Evolutionary conservation across 352 stramenopile genomes (phyloP).

Genomic region (Pythium rhizo-oryzae): DNA sequence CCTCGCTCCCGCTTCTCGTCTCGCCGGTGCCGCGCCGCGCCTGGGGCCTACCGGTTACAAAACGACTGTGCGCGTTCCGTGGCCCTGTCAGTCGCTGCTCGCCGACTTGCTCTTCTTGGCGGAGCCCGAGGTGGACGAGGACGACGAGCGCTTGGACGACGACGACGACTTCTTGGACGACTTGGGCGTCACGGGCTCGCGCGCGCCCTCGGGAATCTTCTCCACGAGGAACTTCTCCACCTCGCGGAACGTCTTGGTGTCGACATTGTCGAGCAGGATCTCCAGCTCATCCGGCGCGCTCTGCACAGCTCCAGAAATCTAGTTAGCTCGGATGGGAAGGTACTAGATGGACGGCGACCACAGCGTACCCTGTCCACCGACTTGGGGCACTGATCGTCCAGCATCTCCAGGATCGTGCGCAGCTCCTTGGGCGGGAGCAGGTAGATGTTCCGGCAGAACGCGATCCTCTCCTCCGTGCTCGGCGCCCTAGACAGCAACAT

Average conservation of each 20-base stretch:
- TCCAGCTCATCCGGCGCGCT: slow-evolving; percentile 87
- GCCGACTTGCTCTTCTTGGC: background rate
- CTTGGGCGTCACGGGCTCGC: slow-evolving; percentile 68
- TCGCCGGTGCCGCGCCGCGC: too few relatives aligned
- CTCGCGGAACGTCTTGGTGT: slow-evolving; percentile 88
- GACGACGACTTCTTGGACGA: slow-evolving; percentile 48
- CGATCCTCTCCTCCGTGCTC: slow-evolving; percentile 80
- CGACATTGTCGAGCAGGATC: slow-evolving; percentile 88
- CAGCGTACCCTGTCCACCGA: slow-evolving; percentile 70
- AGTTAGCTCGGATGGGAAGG: background rate
- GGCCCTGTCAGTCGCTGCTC: too few relatives aligned
- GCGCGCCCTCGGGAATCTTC: slow-evolving; percentile 68
- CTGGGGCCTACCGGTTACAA: too few relatives aligned
- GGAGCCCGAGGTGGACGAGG: background rate
- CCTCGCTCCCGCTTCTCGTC: too few relatives aligned
- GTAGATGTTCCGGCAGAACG: slow-evolving; percentile 91
- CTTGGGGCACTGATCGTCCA: slow-evolving; percentile 87
- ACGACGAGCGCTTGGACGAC: background rate
- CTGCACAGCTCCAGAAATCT: slow-evolving; percentile 19
- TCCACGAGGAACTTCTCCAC: slow-evolving; percentile 81
- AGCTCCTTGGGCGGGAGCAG: slow-evolving; percentile 80
- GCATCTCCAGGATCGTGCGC: slow-evolving; percentile 69
- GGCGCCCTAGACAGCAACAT: slow-evolving; percentile 61
- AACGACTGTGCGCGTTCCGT: too few relatives aligned
- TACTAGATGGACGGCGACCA: background rate